Evolutionary conservation across 192 early-diverging fungal species (phyloP), one percentile per base, ranked within the genome.

Genomic region (Backusella tuberculispora): DNA sequence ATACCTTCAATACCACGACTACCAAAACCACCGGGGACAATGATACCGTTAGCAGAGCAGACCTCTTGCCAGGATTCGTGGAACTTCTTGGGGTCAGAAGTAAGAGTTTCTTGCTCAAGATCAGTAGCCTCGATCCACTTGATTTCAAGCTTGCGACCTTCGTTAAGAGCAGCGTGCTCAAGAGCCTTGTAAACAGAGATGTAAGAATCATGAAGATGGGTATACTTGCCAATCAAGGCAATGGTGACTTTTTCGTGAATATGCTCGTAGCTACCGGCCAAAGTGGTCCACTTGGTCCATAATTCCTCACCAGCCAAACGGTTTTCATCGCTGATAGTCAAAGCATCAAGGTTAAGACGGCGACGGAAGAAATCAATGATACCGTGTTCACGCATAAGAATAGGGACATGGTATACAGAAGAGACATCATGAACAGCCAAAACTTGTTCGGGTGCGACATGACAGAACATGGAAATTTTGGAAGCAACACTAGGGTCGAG

Each of bases 381-480:
- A 38, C 95, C 94, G 77, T 98, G 96, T 68, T 94, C 79, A 76
- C 93, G 88, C 72, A 99, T 87, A 34, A 98, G 85, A 26, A 97
- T 86, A 47, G 98, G 98, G 14, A 99, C 95, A 75, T 99, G 97
- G 86, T 99, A 99, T 26, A 98, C 90, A 42, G 95, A 97, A 74
- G 91, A 89, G 83, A 95, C 97, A 84, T 99, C 98, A 73, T 95
- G 96, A 38, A 99, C 97, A n/a, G 95, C 95, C 74, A 99, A 84
- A 66, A 98, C 95, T 78, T 94, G 92, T 67, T 95, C 88, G 75
- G 91, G 90, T 63, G 90, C 88, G 10, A 99, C 98, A 80, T 98
- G 98, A 77, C 97, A 98, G 89, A 97, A 99, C 95, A 98, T 98
- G 85, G 95, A 91, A 73, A 99, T 95, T 87, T 99, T 99, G 76